Conservation (phyloP, 208 protist genomes). For the Leishmania amazonensis region DNA sequence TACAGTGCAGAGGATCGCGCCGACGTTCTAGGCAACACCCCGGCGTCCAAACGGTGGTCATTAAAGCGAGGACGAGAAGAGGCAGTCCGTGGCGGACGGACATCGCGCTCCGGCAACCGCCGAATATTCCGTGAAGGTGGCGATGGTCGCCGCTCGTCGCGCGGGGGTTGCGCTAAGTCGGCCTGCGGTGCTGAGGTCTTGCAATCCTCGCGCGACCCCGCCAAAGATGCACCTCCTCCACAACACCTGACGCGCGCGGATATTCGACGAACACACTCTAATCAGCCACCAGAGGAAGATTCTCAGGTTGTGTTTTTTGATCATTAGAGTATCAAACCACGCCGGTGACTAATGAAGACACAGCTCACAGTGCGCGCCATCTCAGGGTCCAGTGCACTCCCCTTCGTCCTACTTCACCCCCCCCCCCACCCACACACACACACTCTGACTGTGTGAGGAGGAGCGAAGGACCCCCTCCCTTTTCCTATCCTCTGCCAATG, state of each 20-base stretch:
- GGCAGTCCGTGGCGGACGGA: no score
- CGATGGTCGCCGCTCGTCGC: background rate
- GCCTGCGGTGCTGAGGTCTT: no score
- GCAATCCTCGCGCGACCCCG: background rate
- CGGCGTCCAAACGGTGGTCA: background rate
- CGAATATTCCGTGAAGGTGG: background rate
- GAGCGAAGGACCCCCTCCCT: no score
- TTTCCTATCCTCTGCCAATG: no score
- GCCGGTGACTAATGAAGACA: background rate
- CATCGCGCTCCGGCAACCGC: background rate
- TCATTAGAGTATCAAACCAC: conserved; percentile 28
- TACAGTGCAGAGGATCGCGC: background rate
- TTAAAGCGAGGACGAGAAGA: background rate
- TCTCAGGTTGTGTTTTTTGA: conserved; percentile 86
- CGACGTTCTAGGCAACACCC: background rate
- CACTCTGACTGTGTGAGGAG: no score
- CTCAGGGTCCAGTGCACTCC: no score
- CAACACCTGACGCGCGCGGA: conserved; percentile 25
- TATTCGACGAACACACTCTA: conserved; percentile 22
- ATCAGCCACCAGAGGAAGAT: conserved; percentile 36
- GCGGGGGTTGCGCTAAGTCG: no score
- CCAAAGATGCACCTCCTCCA: no score
- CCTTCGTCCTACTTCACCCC: no score
- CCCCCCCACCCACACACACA: no score
- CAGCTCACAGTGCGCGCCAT: no score